Evolutionary conservation across 164 flowering plant species (phyloP).

Genomic region (Euptelea pleiosperma): DNA sequence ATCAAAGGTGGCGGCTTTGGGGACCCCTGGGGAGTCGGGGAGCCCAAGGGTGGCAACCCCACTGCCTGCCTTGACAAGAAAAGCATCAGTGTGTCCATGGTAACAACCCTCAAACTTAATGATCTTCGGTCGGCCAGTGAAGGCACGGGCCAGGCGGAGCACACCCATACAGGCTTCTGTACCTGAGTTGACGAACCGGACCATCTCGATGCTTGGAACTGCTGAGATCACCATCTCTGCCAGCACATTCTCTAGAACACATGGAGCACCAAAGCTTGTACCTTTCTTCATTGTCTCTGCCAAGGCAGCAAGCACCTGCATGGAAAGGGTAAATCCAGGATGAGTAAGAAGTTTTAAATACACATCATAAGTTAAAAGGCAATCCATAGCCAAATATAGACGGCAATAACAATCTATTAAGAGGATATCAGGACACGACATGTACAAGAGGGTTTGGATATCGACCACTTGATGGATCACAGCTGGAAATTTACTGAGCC

Average conservation of each 20-base stretch:
- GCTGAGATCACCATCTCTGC: conserved; percentile 93
- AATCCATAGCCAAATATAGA: too few relatives aligned
- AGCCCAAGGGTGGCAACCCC: conserved; percentile 96
- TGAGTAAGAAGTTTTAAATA: not conserved
- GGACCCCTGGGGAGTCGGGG: conserved; percentile 98
- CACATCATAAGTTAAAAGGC: too few relatives aligned
- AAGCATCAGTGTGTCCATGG: conserved; percentile 98
- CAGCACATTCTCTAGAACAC: conserved; percentile 74
- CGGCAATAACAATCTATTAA: too few relatives aligned
- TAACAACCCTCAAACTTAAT: conserved; percentile 97
- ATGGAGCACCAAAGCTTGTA: conserved; percentile 97
- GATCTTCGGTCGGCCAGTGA: conserved; percentile 56
- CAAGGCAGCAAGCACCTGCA: conserved; percentile 79
- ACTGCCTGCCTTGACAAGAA: conserved; percentile 96
- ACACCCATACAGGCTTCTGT: conserved; percentile 98
- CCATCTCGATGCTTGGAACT: conserved; percentile 94
- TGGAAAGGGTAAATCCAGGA: not conserved
- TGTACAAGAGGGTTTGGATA: too few relatives aligned
- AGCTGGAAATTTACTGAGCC: too few relatives aligned
- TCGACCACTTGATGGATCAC: too few relatives aligned
- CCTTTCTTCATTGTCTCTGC: conserved; percentile 92
- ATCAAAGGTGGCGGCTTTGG: conserved; percentile 63
- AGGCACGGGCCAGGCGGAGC: conserved; percentile 89
- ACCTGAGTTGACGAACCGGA: conserved; percentile 91
- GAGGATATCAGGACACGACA: too few relatives aligned